These are phyloP conservation scores for Colletotrichum sp. DNA, from an alignment of 2,329 filamentous ascomycete genomes.

Conservation along the genomic window DNA sequence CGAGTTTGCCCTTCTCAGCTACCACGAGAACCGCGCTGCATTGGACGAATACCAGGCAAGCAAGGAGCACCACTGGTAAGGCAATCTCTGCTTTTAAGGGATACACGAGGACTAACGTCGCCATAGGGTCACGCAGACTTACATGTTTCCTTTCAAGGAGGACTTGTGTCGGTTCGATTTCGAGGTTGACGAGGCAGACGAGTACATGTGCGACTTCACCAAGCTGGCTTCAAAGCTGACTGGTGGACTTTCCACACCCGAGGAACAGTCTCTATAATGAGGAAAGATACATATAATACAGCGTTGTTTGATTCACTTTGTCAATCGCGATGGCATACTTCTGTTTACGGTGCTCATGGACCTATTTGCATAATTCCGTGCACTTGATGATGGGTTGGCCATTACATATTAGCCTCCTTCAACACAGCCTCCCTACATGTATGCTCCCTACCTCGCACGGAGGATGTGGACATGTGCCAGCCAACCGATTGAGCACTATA, in stretches of 20 bases:
- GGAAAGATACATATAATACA: not conserved
- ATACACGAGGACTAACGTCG: not conserved
- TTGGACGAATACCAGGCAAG: not conserved
- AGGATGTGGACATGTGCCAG: not conserved
- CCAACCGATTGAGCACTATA: fast-evolving
- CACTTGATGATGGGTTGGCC: fast-evolving
- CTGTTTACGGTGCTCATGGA: no score
- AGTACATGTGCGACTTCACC: not conserved
- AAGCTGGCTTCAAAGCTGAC: not conserved
- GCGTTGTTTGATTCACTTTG: not conserved
- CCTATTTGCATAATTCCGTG: not conserved
- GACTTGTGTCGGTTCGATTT: constrained; percentile 51
- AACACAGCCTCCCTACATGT: not conserved
- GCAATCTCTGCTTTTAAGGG: constrained; percentile 12
- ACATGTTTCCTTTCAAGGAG: constrained; percentile 48
- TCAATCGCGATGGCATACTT: no score
- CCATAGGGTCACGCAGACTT: constrained; percentile 43
- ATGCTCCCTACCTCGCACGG: no score
- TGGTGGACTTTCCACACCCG: not conserved
- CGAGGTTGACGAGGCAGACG: constrained; percentile 32
- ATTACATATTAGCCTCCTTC: not conserved
- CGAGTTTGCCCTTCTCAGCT: not conserved
- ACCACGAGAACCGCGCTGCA: not conserved
- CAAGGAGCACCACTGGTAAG: not conserved
- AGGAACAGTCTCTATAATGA: not conserved